phyloP scores from a whole-genome alignment of 2,329 filamentous ascomycete genomes.

The Fusarium tupiense region DNA sequence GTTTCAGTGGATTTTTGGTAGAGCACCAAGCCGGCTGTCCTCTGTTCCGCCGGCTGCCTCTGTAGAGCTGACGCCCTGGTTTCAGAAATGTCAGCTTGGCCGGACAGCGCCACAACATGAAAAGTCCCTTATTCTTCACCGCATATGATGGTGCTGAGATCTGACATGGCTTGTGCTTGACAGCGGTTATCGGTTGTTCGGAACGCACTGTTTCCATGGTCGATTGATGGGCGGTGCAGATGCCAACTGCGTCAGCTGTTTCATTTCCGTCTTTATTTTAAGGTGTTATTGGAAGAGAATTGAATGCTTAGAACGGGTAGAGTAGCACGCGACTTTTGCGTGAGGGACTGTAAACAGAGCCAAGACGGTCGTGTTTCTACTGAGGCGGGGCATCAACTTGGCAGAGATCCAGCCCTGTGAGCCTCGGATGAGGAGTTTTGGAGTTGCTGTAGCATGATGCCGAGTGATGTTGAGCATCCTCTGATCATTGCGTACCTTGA shows the following conservation, averaged over 20 bases:
- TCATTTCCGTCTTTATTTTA: neutral
- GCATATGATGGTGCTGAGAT: neutral
- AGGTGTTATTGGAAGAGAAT: neutral
- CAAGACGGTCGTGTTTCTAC: neutral
- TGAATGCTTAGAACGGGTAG: neutral
- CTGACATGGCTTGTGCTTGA: neutral
- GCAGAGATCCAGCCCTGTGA: neutral
- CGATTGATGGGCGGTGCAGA: neutral
- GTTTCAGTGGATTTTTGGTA: conserved; percentile 1
- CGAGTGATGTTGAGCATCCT: fast-evolving
- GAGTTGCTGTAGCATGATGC: fast-evolving
- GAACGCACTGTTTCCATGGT: neutral
- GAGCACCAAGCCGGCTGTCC: conserved; percentile 21
- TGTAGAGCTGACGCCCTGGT: neutral
- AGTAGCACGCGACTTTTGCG: neutral
- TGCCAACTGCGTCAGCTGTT: neutral
- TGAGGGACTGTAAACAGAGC: neutral
- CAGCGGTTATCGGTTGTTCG: neutral
- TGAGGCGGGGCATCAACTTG: neutral
- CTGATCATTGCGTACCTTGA: fast-evolving
- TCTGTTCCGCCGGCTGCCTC: conserved; percentile 8
- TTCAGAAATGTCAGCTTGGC: conserved; percentile 5
- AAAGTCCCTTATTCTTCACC: neutral
- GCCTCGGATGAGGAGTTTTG: neutral
- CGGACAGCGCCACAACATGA: neutral